Percentiles rank a stretch among this genome's conserved stretches.
Evolutionary conservation across 2,329 filamentous ascomycete species (phyloP).

Genomic region (Parasarocladium wereldwijsianum): DNA sequence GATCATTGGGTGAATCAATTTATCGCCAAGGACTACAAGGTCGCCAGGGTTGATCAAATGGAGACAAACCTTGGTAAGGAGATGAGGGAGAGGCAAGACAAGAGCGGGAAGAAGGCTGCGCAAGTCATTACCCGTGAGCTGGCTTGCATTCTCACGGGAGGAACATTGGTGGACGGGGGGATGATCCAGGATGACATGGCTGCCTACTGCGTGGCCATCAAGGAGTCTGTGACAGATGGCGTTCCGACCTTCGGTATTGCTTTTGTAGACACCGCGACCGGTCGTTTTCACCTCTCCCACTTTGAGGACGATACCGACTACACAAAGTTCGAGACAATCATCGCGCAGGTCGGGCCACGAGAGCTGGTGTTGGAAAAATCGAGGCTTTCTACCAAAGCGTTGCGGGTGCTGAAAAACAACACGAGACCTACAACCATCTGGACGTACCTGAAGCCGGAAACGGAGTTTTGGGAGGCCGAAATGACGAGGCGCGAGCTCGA

Average conservation of each 20-base stretch:
- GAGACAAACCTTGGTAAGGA: slow-evolving; percentile 93
- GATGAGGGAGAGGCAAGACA: slow-evolving; percentile 81
- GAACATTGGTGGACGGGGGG: slow-evolving; percentile 84
- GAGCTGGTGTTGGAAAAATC: slow-evolving; percentile 86
- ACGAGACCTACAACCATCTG: slow-evolving; percentile 85
- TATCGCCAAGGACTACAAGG: slow-evolving; percentile 94
- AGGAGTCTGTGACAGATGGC: slow-evolving; percentile 60
- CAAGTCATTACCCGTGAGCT: slow-evolving; percentile 90
- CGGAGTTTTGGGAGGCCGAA: slow-evolving; percentile 86
- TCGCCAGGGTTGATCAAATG: slow-evolving; percentile 90
- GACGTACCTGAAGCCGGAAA: slow-evolving; percentile 77
- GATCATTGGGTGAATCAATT: slow-evolving; percentile 98
- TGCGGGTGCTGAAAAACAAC: slow-evolving; percentile 93
- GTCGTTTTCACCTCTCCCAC: slow-evolving; percentile 84
- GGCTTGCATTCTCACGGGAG: slow-evolving; percentile 77
- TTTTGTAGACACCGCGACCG: slow-evolving; percentile 91
- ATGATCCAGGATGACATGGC: slow-evolving; percentile 99
- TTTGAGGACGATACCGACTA: slow-evolving; percentile 86
- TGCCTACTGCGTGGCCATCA: slow-evolving; percentile 90
- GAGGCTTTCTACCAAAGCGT: slow-evolving; percentile 68
- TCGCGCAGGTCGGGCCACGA: slow-evolving; percentile 79
- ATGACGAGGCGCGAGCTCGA: slow-evolving; percentile 69
- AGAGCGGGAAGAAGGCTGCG: slow-evolving; percentile 57
- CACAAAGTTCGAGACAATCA: slow-evolving; percentile 93
- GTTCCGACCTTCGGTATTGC: slow-evolving; percentile 78